These are phyloP conservation scores for Cystobasidium onofrii DNA, from an alignment of 768 basidiomycete genomes.

Conservation along the genomic window DNA sequence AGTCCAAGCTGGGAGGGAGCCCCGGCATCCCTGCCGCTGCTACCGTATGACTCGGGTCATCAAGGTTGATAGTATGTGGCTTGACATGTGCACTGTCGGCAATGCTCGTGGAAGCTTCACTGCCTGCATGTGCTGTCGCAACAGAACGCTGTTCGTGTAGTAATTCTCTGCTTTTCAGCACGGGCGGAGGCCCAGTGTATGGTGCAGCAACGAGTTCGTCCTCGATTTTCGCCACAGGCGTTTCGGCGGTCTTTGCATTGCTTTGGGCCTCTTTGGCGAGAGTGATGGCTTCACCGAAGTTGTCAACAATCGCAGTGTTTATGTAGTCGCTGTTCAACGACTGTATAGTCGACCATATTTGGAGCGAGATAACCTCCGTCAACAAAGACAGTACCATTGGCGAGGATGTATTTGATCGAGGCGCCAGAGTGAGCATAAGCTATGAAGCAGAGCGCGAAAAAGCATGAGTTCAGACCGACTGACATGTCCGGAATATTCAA, in stretches of 20 bases:
- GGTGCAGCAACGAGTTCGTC: neutral
- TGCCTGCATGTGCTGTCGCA: neutral
- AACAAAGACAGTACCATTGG: conserved; percentile 26
- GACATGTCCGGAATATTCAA: no score
- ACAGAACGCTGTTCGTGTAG: no score
- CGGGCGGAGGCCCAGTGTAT: neutral
- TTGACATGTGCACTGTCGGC: neutral
- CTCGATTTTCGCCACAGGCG: neutral
- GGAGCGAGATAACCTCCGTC: conserved; percentile 28
- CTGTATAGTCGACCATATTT: conserved; percentile 26
- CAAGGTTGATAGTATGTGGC: neutral
- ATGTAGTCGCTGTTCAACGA: conserved; percentile 29
- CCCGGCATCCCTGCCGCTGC: neutral
- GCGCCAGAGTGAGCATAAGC: conserved; percentile 24
- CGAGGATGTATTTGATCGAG: neutral
- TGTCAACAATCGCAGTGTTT: conserved; percentile 22
- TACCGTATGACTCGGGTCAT: neutral
- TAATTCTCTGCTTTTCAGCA: neutral
- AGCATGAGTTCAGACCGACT: neutral
- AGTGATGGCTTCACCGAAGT: conserved; percentile 2
- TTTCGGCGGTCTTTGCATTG: neutral
- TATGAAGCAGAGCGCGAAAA: neutral
- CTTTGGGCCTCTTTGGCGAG: conserved; percentile 8
- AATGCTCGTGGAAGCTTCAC: neutral
- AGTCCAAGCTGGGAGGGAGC: neutral